A percentile compares a stretch with the other conserved stretches of the same genome.
Conservation (phyloP, 352 stramenopile genomes). For the Globisporangium viniferum region DNA sequence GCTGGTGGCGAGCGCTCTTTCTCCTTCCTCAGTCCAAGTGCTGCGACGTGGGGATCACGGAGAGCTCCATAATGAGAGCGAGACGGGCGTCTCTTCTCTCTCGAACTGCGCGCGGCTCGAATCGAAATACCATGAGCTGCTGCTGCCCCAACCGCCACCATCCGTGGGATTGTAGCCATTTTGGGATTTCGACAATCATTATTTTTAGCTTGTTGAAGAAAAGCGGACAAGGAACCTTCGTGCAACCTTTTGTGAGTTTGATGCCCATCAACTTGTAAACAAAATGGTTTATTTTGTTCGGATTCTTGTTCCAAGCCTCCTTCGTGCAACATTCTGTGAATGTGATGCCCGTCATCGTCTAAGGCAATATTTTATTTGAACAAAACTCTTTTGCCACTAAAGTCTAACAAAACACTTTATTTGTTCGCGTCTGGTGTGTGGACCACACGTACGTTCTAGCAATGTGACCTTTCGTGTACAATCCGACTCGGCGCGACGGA, state of each 20-base stretch:
- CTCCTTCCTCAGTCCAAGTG: neutral
- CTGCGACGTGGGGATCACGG: neutral
- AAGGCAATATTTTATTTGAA: too few species aligned
- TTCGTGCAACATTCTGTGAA: too few species aligned
- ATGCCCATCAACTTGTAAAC: too few species aligned
- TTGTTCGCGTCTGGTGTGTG: neutral
- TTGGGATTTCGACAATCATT: neutral
- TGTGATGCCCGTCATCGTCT: too few species aligned
- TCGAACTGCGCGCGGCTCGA: neutral
- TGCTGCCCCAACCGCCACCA: neutral
- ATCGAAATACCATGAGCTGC: neutral
- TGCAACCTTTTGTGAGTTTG: too few species aligned
- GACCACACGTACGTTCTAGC: neutral
- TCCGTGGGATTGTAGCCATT: neutral
- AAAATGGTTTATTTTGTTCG: too few species aligned
- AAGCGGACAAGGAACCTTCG: too few species aligned
- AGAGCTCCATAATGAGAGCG: neutral
- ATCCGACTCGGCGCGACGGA: neutral
- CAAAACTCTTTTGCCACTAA: too few species aligned
- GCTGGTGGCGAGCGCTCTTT: neutral
- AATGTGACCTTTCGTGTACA: neutral
- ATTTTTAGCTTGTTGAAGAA: neutral
- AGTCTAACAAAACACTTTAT: neutral
- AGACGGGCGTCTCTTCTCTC: neutral
- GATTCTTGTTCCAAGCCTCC: too few species aligned